phyloP scores from a whole-genome alignment of 306 rosid species.

The Sicyos edulis region DNA sequence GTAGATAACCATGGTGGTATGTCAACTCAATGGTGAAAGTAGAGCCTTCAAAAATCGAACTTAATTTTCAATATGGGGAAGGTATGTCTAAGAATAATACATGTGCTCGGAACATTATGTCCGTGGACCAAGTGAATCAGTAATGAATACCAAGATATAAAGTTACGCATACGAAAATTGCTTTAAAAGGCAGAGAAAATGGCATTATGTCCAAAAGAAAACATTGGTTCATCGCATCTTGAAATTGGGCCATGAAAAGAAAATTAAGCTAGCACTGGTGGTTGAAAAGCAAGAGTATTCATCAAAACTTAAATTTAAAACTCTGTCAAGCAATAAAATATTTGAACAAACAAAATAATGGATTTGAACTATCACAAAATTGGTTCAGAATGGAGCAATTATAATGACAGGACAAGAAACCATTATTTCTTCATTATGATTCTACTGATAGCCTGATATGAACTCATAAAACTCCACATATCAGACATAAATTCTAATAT shows the following conservation, averaged over 20 bases:
- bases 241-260: not conserved
- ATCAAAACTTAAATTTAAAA: not conserved
- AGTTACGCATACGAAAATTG: not conserved
- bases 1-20: not conserved
- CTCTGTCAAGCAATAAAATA: not conserved
- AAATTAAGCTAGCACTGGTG: not conserved
- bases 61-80: not conserved
- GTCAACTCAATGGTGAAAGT: not conserved
- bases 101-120: no score
- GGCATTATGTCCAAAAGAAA: not conserved
- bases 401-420: not conserved
- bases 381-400: no score
- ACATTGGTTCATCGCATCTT: not conserved
- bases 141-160: not conserved
- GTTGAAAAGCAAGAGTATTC: not conserved
- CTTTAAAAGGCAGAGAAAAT: not conserved
- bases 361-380: not conserved
- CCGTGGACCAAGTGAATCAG: no score
- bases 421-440: constrained; percentile 4
- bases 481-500: not conserved
- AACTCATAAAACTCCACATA: not conserved
- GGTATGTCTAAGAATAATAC: not conserved
- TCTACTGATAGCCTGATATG: not conserved
- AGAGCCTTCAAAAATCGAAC: not conserved
- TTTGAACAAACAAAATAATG: not conserved